phyloP scores from a whole-genome alignment of 371 early-diverging fungal species.

The Mycotypha africana region DNA sequence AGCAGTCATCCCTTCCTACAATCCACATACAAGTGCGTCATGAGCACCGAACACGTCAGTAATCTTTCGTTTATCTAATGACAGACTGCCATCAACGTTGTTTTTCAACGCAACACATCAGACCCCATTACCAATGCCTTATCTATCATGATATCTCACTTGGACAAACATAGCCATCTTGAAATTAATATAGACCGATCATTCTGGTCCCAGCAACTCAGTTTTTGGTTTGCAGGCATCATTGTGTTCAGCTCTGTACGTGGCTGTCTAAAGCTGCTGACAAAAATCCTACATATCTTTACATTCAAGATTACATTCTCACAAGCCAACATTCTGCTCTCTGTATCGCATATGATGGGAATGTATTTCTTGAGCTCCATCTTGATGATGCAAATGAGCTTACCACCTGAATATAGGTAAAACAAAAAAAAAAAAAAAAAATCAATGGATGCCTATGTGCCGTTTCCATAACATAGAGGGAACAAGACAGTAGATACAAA shows the following conservation, averaged over 20 bases:
- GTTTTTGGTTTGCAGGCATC: constrained; percentile 86
- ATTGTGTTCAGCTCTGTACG: constrained; percentile 85
- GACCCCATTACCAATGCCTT: constrained; percentile 87
- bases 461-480: too few relatives aligned
- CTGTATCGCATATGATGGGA: constrained; percentile 87
- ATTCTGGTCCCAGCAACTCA: constrained; percentile 88
- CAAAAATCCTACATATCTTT: constrained; percentile 65
- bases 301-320: constrained; percentile 55
- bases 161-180: constrained; percentile 34
- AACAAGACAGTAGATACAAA: too few relatives aligned
- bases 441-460: too few relatives aligned
- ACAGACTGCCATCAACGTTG: constrained; percentile 72
- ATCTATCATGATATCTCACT: constrained; percentile 60
- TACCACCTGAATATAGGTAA: constrained; percentile 79
- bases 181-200: constrained; percentile 58
- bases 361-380: constrained; percentile 88
- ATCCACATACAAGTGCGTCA: too few relatives aligned
- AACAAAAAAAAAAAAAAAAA: neutral
- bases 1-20: too few relatives aligned
- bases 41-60: too few relatives aligned
- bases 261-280: constrained; percentile 75
- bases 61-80: too few relatives aligned
- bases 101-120: constrained; percentile 60
- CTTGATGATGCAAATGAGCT: constrained; percentile 83
- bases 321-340: constrained; percentile 64